Evolutionary conservation across 352 stramenopile species (phyloP), one percentile per base, ranked within the genome.

Genomic region (Phytophthora aleatoria): DNA sequence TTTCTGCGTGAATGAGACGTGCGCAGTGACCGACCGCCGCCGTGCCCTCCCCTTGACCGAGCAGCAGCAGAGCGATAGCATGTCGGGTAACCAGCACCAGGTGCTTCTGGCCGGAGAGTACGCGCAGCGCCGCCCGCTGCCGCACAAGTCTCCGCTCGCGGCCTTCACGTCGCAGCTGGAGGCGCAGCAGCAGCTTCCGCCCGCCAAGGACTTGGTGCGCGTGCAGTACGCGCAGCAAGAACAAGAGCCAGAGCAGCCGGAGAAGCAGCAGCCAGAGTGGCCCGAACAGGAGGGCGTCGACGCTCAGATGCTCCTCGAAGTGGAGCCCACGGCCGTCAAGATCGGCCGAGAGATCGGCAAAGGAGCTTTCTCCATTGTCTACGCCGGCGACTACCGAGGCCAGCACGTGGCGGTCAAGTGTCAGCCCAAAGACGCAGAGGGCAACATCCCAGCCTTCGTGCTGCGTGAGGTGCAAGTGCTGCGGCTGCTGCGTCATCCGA

Each of bases 341-440:
- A 90, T 94, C 41, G 81, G 83, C 42, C 81, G 83, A 35, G 85
- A 94, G 71, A 91, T 95, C 52, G 87, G 87, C 64, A 92, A 93
- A 61, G 87, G 87, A 53, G 85, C 87, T 5, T 95, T 95, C 71
- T 93, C 84, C 1, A 64, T 93, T 27, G 87, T 95, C 43, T 94
- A 85, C 60, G 62, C 69, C 3, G 87, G 85, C 31, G 84, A 92
- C 64, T 92, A 89, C 69, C 71, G 79, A 43, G 81, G 86, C 48
- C 73, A 90, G 53, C 74, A 76, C 57, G 85, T 95, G 7, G 87
- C 87, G 3, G 85, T 95, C 69, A 95, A 95, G 65, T 92, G 87
- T 51, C 87, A 95, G 54, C 83, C 87, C 13, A 94, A 93, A 61
- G 83, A 92, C 50, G 83, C 73, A 20, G 61, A 90, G 7, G 87